Conservation (phyloP, 257 asterid genomes). For the Orobanche coerulescens region DNA sequence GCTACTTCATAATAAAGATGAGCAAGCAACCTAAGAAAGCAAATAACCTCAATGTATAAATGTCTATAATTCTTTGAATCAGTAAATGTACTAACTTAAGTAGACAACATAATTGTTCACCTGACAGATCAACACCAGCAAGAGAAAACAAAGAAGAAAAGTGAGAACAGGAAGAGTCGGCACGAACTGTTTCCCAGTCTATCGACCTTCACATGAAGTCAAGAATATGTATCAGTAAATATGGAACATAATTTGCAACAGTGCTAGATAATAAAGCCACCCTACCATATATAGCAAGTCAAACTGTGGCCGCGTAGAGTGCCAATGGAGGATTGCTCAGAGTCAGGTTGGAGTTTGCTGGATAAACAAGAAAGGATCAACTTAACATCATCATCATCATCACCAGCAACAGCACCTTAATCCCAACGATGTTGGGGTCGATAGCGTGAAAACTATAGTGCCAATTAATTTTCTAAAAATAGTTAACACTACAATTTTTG, state of each 20-base stretch:
- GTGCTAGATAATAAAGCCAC: background rate
- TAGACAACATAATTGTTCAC: conserved; percentile 15
- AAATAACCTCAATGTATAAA: conserved; percentile 6
- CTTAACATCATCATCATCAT: no score
- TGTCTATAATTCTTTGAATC: conserved; percentile 15
- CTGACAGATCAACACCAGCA: conserved; percentile 13
- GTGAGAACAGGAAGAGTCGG: conserved; percentile 3
- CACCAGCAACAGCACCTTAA: no score
- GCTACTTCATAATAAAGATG: conserved; percentile 15
- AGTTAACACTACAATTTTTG: no score
- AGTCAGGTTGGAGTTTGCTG: conserved; percentile 37
- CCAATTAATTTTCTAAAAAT: no score
- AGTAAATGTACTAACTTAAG: conserved; percentile 5
- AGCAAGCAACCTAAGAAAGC: conserved; percentile 16
- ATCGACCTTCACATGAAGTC: conserved; percentile 29
- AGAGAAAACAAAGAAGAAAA: background rate
- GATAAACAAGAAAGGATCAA: conserved; percentile 2
- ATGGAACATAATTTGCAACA: conserved; percentile 11
- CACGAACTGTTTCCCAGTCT: conserved; percentile 25
- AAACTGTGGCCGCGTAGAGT: conserved; percentile 42
- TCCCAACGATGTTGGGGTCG: no score
- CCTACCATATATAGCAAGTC: conserved; percentile 28
- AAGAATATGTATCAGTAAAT: conserved; percentile 17
- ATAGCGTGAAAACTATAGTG: no score
- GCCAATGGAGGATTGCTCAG: conserved; percentile 41